Percentiles rank a stretch among this genome's conserved stretches.
phyloP scores from a whole-genome alignment of 371 early-diverging fungal species.

The Actinomortierella wolfii region DNA sequence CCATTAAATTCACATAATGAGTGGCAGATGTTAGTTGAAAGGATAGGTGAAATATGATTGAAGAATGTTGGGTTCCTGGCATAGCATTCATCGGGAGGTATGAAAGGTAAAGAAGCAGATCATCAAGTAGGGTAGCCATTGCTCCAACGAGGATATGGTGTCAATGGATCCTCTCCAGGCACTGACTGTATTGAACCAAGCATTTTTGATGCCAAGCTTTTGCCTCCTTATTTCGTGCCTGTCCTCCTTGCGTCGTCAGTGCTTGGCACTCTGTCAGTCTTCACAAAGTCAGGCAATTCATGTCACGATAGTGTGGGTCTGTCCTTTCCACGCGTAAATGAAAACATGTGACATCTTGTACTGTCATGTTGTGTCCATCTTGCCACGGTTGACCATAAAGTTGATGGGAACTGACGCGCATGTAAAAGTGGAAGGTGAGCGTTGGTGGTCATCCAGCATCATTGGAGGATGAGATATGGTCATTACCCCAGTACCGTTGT shows the following conservation, averaged over 20 bases:
- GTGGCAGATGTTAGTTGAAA: conserved; percentile 11
- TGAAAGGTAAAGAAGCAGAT: neutral
- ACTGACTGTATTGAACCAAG: too few species aligned
- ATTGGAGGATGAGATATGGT: neutral
- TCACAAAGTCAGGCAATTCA: too few species aligned
- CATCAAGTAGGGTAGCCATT: neutral
- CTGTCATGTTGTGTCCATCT: too few species aligned
- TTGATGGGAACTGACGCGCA: neutral
- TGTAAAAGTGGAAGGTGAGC: conserved; percentile 2
- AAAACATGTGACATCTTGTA: too few species aligned
- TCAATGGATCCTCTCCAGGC: too few species aligned
- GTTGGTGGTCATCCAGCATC: neutral
- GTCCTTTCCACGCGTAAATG: too few species aligned
- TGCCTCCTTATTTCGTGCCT: too few species aligned
- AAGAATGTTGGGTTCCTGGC: conserved; percentile 3
- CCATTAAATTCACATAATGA: conserved; percentile 12
- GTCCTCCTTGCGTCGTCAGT: too few species aligned
- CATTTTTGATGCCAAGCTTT: too few species aligned
- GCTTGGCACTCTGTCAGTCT: too few species aligned
- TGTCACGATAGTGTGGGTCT: too few species aligned
- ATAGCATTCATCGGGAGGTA: neutral
- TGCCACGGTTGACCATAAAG: too few species aligned
- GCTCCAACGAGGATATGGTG: neutral
- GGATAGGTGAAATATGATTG: neutral
- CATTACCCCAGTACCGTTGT: conserved; percentile 94